phyloP scores from a whole-genome alignment of 73 alveolate genomes.

The Tetrahymena borealis region DNA sequence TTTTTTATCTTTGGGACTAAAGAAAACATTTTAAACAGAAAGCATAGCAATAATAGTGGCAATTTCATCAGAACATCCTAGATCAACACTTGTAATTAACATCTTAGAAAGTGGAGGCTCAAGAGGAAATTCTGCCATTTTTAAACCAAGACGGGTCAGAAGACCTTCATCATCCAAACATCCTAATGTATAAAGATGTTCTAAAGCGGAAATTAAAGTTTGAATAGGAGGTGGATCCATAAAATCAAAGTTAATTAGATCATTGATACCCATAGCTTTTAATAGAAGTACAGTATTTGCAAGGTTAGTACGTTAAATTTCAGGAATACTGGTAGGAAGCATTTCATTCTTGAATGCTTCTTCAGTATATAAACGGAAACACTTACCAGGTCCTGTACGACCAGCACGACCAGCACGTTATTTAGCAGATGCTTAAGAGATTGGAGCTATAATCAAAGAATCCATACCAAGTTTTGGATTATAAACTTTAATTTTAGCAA shows the following conservation, averaged over 20 bases:
- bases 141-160: slow-evolving; percentile 88
- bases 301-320: slow-evolving; percentile 96
- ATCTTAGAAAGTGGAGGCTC: slow-evolving; percentile 96
- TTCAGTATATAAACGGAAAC: slow-evolving; percentile 96
- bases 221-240: slow-evolving; percentile 99
- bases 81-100: slow-evolving; percentile 98
- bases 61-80: slow-evolving; percentile 98
- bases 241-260: slow-evolving; percentile 93
- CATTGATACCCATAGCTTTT: slow-evolving; percentile 99
- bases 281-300: slow-evolving; percentile 96
- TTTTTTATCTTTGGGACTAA: slow-evolving; percentile 98
- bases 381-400: slow-evolving; percentile 99
- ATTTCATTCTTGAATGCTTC: slow-evolving; percentile 94
- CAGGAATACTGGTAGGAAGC: slow-evolving; percentile 98
- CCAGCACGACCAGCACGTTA: slow-evolving; percentile 99
- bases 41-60: slow-evolving; percentile 98
- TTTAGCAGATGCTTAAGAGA: slow-evolving; percentile 91
- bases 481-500: slow-evolving; percentile 94
- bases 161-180: slow-evolving; percentile 99
- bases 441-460: slow-evolving; percentile 89
- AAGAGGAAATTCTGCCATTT: slow-evolving; percentile 99
- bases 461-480: slow-evolving; percentile 99
- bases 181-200: slow-evolving; percentile 85
- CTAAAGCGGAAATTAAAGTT: slow-evolving; percentile 85
- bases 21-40: slow-evolving; percentile 95